Percentiles rank a stretch among this genome's conserved stretches.
Evolutionary conservation across 352 stramenopile genomes (phyloP).

Genomic region (Globisporangium camurandrum): DNA sequence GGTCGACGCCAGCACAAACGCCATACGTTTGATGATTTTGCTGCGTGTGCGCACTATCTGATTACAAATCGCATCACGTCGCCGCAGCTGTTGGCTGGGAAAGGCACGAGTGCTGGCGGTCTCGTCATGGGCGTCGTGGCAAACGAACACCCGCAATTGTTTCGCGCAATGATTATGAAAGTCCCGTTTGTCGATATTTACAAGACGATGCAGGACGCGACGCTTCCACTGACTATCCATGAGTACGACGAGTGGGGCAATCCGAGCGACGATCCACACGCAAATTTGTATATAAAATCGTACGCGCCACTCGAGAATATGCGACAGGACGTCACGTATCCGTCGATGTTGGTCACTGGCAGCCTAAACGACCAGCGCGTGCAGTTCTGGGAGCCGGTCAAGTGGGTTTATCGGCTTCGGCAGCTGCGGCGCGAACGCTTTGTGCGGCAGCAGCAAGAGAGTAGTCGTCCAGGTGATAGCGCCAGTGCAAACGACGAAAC

Average conservation of each 20-base stretch:
- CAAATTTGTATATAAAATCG: constrained; percentile 66
- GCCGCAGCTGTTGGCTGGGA: constrained; percentile 52
- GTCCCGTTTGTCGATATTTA: constrained; percentile 88
- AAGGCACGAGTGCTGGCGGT: constrained; percentile 80
- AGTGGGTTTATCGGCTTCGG: constrained; percentile 74
- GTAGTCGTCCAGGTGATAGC: too few species aligned
- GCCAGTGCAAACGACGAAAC: constrained; percentile 3
- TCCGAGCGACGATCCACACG: constrained; percentile 23
- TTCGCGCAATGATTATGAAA: constrained; percentile 75
- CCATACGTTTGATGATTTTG: constrained; percentile 84
- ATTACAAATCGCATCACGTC: constrained; percentile 55
- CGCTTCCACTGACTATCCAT: constrained; percentile 82
- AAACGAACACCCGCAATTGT: constrained; percentile 69
- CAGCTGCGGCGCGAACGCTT: constrained; percentile 24
- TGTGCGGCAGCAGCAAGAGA: neutral
- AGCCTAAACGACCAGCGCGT: constrained; percentile 79
- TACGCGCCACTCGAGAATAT: constrained; percentile 80
- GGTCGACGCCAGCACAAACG: constrained; percentile 75
- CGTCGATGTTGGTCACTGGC: constrained; percentile 78
- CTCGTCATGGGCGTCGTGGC: constrained; percentile 85
- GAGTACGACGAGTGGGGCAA: constrained; percentile 92
- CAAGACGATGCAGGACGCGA: constrained; percentile 81
- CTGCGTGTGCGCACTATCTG: constrained; percentile 56
- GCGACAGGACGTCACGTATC: constrained; percentile 29
- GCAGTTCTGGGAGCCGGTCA: constrained; percentile 84